phyloP scores from a whole-genome alignment of 768 basidiomycete species.

The Suillus alpinus region DNA sequence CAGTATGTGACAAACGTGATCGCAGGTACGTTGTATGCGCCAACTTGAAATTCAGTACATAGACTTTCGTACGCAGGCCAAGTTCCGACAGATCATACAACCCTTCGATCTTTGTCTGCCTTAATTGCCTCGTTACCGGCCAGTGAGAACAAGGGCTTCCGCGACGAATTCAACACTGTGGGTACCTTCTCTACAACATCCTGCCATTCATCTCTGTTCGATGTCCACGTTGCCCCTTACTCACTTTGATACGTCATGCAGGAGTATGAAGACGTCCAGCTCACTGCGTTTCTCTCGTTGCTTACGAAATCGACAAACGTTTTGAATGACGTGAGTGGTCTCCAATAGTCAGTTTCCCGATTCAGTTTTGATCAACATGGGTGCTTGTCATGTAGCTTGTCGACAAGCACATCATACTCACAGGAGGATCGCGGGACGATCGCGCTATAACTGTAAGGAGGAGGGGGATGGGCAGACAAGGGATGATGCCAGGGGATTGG shows the following conservation, averaged over 20 bases:
- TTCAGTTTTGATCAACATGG: slow-evolving; percentile 11
- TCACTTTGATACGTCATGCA: slow-evolving; percentile 27
- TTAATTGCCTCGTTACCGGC: slow-evolving; percentile 87
- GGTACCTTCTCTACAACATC: slow-evolving; percentile 16
- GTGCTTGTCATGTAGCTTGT: slow-evolving; percentile 49
- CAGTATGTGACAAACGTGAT: slow-evolving; percentile 80
- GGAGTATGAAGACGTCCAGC: slow-evolving; percentile 96
- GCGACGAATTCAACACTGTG: slow-evolving; percentile 87
- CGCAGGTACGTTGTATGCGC: slow-evolving; percentile 47
- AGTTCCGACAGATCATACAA: slow-evolving; percentile 73
- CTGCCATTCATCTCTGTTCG: too few species aligned
- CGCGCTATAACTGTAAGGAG: slow-evolving; percentile 44
- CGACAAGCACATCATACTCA: slow-evolving; percentile 69
- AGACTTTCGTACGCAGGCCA: slow-evolving; percentile 44
- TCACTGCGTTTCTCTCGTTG: slow-evolving; percentile 84
- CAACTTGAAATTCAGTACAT: not conserved
- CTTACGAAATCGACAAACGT: slow-evolving; percentile 87
- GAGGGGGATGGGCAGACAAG: slow-evolving; percentile 43
- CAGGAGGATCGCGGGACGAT: slow-evolving; percentile 55
- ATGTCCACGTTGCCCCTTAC: not conserved
- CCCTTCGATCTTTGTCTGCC: slow-evolving; percentile 81
- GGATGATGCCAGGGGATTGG: slow-evolving; percentile 53
- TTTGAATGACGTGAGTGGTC: slow-evolving; percentile 78
- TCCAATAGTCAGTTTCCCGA: slow-evolving; percentile 3
- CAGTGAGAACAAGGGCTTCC: slow-evolving; percentile 77